Percentiles rank a stretch among this genome's conserved stretches.
phyloP scores from a whole-genome alignment of 441 rosid species.

The Populus trichocarpa region DNA sequence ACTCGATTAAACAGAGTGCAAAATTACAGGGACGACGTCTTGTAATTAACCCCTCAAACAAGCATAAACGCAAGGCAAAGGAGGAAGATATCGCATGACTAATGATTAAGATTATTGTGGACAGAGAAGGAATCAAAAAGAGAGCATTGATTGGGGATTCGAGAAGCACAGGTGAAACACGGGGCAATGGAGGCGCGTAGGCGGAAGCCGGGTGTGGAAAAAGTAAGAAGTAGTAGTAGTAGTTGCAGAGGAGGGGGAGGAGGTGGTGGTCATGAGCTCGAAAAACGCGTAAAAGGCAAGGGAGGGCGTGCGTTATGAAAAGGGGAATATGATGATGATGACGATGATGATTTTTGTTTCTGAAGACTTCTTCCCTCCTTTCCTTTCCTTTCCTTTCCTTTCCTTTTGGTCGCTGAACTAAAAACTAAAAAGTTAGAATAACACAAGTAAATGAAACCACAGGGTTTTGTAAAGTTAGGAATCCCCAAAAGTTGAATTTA shows the following conservation, averaged over 20 bases:
- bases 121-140: too few relatives aligned
- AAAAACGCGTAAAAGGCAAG: constrained; percentile 66
- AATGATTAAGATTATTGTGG: not conserved
- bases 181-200: not conserved
- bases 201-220: not conserved
- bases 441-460: not conserved
- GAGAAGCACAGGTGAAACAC: constrained; percentile 1
- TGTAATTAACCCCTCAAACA: not conserved
- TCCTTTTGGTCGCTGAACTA: not conserved
- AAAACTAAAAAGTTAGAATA: not conserved
- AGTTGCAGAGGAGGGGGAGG: not conserved
- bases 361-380: not conserved
- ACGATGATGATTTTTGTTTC: constrained; percentile 19
- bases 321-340: constrained; percentile 32
- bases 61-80: not conserved
- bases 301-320: constrained; percentile 69
- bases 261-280: constrained; percentile 12
- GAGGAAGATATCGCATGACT: not conserved
- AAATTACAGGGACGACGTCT: not conserved
- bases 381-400: not conserved
- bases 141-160: not conserved
- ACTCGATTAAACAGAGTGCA: not conserved
- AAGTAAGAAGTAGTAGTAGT: not conserved
- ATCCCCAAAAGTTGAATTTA: constrained; percentile 20
- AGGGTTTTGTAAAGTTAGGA: constrained; percentile 21